Evolutionary conservation across 1,284 basidiomycete genomes (phyloP).

Genomic region (Coniferiporia sulphurascens): DNA sequence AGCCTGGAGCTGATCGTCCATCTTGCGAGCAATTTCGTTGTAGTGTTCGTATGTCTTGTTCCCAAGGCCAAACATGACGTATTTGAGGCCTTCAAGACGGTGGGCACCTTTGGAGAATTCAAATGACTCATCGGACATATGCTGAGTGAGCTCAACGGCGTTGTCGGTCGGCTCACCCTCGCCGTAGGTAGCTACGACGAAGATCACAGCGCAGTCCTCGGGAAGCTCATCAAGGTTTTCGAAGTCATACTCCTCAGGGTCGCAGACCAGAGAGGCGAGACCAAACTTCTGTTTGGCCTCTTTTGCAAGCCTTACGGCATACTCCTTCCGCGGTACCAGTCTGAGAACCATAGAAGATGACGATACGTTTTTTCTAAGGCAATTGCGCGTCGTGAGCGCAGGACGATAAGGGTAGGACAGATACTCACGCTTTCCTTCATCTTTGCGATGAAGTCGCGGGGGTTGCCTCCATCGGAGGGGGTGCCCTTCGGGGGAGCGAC

Average conservation of each 20-base stretch:
- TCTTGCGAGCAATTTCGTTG: slow-evolving; percentile 81
- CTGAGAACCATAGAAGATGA: slow-evolving; percentile 95
- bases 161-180: slow-evolving; percentile 99
- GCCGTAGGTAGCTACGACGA: slow-evolving; percentile 97
- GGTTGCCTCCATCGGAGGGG: slow-evolving; percentile 68
- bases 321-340: slow-evolving; percentile 97
- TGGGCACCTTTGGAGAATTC: slow-evolving; percentile 81
- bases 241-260: slow-evolving; percentile 97
- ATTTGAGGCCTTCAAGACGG: slow-evolving; percentile 84
- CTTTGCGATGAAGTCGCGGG: slow-evolving; percentile 84
- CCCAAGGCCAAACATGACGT: slow-evolving; percentile 92
- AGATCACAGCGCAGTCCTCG: slow-evolving; percentile 82
- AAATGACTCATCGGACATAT: slow-evolving; percentile 81
- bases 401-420: slow-evolving; percentile 21
- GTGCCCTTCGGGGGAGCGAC: slow-evolving; percentile 39
- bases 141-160: slow-evolving; percentile 92
- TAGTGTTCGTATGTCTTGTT: slow-evolving; percentile 97
- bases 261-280: slow-evolving; percentile 88
- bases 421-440: slow-evolving; percentile 83
- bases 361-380: slow-evolving; percentile 84
- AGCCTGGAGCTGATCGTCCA: slow-evolving; percentile 71
- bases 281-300: slow-evolving; percentile 94
- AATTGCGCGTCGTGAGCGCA: neutral
- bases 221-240: slow-evolving; percentile 91
- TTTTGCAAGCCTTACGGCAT: slow-evolving; percentile 88